Base-by-base conservation (phyloP, 352 stramenopile species). In the Globisporangium ultimum region DNA sequence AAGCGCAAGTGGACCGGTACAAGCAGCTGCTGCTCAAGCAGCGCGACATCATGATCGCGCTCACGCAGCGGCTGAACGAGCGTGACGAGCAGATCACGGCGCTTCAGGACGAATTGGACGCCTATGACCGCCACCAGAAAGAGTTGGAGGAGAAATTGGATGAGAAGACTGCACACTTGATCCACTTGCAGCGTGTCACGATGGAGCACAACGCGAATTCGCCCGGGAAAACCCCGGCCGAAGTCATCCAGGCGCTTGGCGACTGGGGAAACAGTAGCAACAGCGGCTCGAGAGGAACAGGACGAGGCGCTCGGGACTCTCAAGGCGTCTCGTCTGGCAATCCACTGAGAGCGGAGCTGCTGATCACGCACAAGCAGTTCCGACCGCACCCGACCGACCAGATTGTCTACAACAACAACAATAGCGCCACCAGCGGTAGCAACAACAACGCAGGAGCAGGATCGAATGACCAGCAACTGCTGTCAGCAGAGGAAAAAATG, bases 11-110 rank as follows among this genome's bases (percentile, higher is more conserved):
- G 14, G 95, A 98, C 58, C 77, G 95, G 21, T 98, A 98, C 78
- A 98, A 98, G 67, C 91, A 97, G 54, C 68, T 98, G 15, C 72
- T 98, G n/a, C 77, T 98, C 48, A 98, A 98, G 71, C 93, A 98
- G 66, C 80, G 94, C 3, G 95, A 98, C 65, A 98, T 98, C 41
- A 98, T 98, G 93, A 98, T 98, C 48, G 93, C 93, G 11, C 73
- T 98, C 28, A 98, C 95, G 17, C 94, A 98, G 66, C 74, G 95
- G 0, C 66, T 98, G 15, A 98, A 98, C 56, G 93, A 98, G 55
- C 87, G 95, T 10, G 95, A 98, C 60, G 95, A 98, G 56, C 93
- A 98, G 74, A 98, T 98, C 58, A 92, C 93, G 1, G 89, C 89
- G n/a, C 66, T 98, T 0, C 92, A 98, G 55, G 93, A 98, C 64